These are phyloP conservation scores for Epichloe amarillans DNA, from an alignment of 2,329 filamentous ascomycete species.

Conservation along the genomic window DNA sequence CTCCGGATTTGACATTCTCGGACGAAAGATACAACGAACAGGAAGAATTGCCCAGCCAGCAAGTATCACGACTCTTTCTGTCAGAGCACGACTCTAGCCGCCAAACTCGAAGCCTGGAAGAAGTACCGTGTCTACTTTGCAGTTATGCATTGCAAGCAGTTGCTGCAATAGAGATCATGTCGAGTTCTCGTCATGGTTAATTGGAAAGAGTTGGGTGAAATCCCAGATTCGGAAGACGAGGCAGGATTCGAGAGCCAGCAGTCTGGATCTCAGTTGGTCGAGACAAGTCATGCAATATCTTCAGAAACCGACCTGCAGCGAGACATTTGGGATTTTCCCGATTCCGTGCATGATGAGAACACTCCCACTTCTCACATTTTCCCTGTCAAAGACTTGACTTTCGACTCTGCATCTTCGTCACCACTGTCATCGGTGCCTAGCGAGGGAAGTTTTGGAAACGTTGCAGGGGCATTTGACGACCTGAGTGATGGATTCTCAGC, in stretches of 20 bases:
- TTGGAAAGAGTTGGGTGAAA: slow-evolving; percentile 37
- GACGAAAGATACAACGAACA: not conserved
- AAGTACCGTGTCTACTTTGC: not conserved
- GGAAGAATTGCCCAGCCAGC: not conserved
- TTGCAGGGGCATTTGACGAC: not conserved
- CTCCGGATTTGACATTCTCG: not conserved
- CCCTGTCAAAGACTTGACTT: not conserved
- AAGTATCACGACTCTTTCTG: not conserved
- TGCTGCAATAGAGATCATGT: slow-evolving; percentile 15
- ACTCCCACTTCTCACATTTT: not conserved
- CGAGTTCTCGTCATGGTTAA: slow-evolving; percentile 24
- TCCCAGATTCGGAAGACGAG: slow-evolving; percentile 39
- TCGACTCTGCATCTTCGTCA: slow-evolving; percentile 16
- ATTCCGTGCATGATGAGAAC: slow-evolving; percentile 15
- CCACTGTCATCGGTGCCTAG: slow-evolving; percentile 21
- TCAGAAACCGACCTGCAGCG: not conserved
- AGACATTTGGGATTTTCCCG: slow-evolving; percentile 25
- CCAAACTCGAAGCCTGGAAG: not conserved
- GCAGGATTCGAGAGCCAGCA: slow-evolving; percentile 27
- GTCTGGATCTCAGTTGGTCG: not conserved
- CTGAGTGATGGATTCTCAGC: not conserved
- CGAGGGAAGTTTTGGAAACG: slow-evolving; percentile 12
- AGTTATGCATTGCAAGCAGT: not conserved
- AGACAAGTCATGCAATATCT: not conserved
- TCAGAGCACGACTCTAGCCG: not conserved